These are phyloP conservation scores for Pseudogymnoascus sp. DNA, from an alignment of 2,329 filamentous ascomycete species.

Conservation along the genomic window DNA sequence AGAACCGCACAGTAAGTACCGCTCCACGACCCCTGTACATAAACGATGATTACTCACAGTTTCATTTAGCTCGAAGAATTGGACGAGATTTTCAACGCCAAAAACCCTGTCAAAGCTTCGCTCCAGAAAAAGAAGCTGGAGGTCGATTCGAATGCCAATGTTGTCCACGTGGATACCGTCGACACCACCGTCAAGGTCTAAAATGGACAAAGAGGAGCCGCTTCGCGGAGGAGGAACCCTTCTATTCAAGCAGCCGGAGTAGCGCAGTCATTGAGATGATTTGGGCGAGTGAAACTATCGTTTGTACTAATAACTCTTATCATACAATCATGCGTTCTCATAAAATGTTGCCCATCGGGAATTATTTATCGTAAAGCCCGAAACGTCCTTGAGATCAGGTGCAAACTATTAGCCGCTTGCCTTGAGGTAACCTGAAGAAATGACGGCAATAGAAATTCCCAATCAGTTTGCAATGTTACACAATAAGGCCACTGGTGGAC, in stretches of 20 bases:
- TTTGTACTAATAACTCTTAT: not conserved
- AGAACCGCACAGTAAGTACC: constrained; percentile 33
- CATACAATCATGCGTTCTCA: not conserved
- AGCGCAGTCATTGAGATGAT: not conserved
- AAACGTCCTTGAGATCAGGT: not conserved
- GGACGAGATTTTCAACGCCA: constrained; percentile 40
- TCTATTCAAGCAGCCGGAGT: not conserved
- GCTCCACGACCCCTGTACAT: not conserved
- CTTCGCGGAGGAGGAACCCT: not conserved
- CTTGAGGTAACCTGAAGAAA: not conserved
- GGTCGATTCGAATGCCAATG: constrained; percentile 24
- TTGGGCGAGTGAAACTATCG: not conserved
- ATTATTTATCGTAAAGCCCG: not conserved
- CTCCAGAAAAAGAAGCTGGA: constrained; percentile 34
- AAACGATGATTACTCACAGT: not conserved
- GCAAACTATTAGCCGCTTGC: not conserved
- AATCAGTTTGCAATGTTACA: too few relatives aligned
- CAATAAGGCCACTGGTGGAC: not conserved
- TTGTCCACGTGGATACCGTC: constrained; percentile 14
- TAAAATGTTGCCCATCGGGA: not conserved
- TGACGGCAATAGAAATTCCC: not conserved
- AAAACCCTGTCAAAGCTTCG: constrained; percentile 39
- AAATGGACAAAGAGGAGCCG: not conserved
- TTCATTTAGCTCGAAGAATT: constrained; percentile 40
- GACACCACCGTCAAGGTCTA: not conserved